Base-by-base conservation (phyloP, 2,329 filamentous ascomycete species). In the Sporothrix sp. region DNA sequence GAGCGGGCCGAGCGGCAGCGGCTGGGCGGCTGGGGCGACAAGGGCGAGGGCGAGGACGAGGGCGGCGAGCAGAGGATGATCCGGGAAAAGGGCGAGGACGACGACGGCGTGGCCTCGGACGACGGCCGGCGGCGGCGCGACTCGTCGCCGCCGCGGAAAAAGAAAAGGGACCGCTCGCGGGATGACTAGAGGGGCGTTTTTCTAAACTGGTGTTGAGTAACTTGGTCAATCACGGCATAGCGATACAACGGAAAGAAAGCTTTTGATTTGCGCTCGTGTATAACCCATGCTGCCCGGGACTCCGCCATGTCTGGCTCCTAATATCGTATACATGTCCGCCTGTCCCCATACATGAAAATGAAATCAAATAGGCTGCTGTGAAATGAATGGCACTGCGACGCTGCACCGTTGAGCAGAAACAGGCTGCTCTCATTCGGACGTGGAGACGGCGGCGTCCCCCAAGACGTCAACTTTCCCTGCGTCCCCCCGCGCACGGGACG, bases 1-100 rank as follows among this genome's bases (percentile, higher is more conserved):
- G 83, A 90, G 59, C 84, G 86, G 51, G 82, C 87, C 0, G 82
- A 93, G 57, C 70, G 63, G 58, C 79, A 75, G 62, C 67, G 73
- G n/a, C 69, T 65, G 2, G 75, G 77, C 18, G 68, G 65, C 44
- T 60, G 75, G 48, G 60, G 69, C n/a, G 59, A 54, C 16, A 58
- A 58, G 20, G 49, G 38, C 4, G 38, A 43, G 8, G 28, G 42
- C 9, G 37, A 39, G 2, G 48, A 28, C 5, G 50, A 20, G 7
- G 48, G 39, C 10, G 16, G 38, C 9, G 38, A 36, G 40, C 48
- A 13, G n/a, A 48, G 32, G 40, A 25, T 43, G 27, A 35, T 52
- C 16, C 51, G 28, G 14, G 35, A 23, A 18, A 35, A 18, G 8
- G 48, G 40, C 35, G 48, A 49, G 3, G 53, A 53, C 5, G 39